Conservation (phyloP, 495 filamentous ascomycete genomes). For the Hypoxylon fragiforme region DNA sequence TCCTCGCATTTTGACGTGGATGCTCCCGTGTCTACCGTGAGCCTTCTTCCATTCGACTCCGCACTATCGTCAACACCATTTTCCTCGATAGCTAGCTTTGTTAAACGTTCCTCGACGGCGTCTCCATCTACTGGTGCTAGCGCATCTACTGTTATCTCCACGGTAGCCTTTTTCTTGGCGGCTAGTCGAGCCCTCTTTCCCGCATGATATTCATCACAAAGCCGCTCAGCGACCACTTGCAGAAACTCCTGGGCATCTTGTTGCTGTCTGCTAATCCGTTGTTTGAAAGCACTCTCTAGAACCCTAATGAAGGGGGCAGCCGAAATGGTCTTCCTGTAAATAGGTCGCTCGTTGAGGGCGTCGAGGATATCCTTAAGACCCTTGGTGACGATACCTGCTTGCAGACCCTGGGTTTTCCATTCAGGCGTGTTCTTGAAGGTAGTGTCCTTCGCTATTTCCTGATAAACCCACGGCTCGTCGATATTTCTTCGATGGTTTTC, state of each 20-base stretch:
- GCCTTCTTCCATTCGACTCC: slow-evolving; percentile 20
- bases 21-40: slow-evolving; percentile 16
- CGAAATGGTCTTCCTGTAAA: slow-evolving; percentile 92
- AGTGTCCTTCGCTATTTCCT: slow-evolving; percentile 49
- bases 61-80: slow-evolving; percentile 8
- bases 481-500: slow-evolving; percentile 80
- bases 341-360: slow-evolving; percentile 88
- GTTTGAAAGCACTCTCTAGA: slow-evolving; percentile 83
- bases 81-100: slow-evolving; percentile 17
- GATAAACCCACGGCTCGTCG: slow-evolving; percentile 73
- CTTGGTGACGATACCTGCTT: slow-evolving; percentile 78
- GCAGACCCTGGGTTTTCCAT: slow-evolving; percentile 72
- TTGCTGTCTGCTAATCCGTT: slow-evolving; percentile 88
- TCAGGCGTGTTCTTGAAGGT: slow-evolving; percentile 54
- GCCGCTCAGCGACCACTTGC: slow-evolving; percentile 86
- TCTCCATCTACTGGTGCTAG: slow-evolving; percentile 27
- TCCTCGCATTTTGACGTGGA: slow-evolving; percentile 26
- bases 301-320: slow-evolving; percentile 75
- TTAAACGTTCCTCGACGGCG: slow-evolving; percentile 26
- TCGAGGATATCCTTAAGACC: slow-evolving; percentile 92
- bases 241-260: slow-evolving; percentile 99
- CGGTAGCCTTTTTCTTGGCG: slow-evolving; percentile 32
- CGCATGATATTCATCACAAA: slow-evolving; percentile 92
- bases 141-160: not conserved
- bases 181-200: slow-evolving; percentile 68